These are phyloP conservation scores for Allium sativum DNA, from an alignment of 106 monocot genomes.

Conservation along the genomic window DNA sequence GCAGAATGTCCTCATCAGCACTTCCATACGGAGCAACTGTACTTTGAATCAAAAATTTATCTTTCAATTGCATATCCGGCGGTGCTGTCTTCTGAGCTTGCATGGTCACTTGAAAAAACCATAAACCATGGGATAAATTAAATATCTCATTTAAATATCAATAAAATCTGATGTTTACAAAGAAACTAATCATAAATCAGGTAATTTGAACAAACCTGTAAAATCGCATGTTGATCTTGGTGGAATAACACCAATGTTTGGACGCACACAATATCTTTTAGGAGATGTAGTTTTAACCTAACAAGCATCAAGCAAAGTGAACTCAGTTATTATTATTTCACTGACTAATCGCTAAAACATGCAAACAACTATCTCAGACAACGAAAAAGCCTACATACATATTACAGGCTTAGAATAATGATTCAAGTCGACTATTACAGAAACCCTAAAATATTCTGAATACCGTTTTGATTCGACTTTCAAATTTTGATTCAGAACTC, in stretches of 20 bases:
- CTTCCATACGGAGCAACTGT: slow-evolving; percentile 74
- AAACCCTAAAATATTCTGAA: not conserved
- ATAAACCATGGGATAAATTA: not conserved
- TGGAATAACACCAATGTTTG: slow-evolving; percentile 65
- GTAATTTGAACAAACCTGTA: slow-evolving; percentile 40
- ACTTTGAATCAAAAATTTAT: slow-evolving; percentile 85
- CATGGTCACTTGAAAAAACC: slow-evolving; percentile 61
- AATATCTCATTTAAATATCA: not conserved
- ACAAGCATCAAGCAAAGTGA: not conserved
- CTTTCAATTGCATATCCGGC: slow-evolving; percentile 80
- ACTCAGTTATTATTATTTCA: not conserved
- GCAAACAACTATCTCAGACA: not conserved
- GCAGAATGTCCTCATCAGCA: slow-evolving; percentile 53
- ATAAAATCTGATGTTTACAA: not conserved
- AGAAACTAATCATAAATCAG: not conserved
- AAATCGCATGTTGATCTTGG: slow-evolving; percentile 52
- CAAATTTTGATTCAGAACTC: not conserved
- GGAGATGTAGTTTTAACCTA: slow-evolving; percentile 91
- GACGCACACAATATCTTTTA: slow-evolving; percentile 75
- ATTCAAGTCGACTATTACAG: not conserved
- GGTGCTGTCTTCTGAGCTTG: slow-evolving; percentile 67
- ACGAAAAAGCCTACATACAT: too few species aligned
- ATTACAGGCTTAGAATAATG: too few species aligned
- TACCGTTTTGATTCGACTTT: not conserved
- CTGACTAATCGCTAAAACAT: not conserved